These are phyloP conservation scores for Trichoderma breve DNA, from an alignment of 2,329 filamentous ascomycete species.

Conservation along the genomic window DNA sequence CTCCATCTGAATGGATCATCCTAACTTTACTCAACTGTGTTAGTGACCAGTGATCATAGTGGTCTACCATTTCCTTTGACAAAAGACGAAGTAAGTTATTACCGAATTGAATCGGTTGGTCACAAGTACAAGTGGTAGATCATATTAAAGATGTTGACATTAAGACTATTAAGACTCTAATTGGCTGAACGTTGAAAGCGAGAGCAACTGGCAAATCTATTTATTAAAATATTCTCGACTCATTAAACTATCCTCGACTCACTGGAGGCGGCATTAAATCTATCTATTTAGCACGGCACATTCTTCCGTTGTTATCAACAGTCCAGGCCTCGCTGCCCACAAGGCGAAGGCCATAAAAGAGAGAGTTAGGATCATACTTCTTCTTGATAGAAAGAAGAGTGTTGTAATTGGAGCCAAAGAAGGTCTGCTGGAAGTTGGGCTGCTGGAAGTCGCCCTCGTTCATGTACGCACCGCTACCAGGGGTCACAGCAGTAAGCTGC, in stretches of 20 bases:
- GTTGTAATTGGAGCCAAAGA: conserved; percentile 48
- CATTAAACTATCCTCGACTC: not conserved
- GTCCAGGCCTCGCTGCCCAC: conserved; percentile 53
- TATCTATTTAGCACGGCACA: conserved; percentile 15
- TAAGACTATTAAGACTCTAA: not conserved
- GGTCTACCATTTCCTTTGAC: not conserved
- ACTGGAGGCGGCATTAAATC: not conserved
- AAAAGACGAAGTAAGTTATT: not conserved
- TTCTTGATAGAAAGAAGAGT: conserved; percentile 46
- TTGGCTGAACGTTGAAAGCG: not conserved
- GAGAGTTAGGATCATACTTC: conserved; percentile 43
- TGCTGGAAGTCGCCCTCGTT: conserved; percentile 53
- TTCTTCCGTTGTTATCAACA: conserved; percentile 30
- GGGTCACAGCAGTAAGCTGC: conserved; percentile 30
- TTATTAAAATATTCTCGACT: not conserved
- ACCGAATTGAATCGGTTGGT: not conserved
- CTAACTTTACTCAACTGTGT: not conserved
- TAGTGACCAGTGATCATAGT: not conserved
- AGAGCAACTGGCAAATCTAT: not conserved
- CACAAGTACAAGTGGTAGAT: not conserved
- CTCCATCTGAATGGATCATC: not conserved
- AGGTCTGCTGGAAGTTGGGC: conserved; percentile 43
- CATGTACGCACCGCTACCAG: conserved; percentile 45
- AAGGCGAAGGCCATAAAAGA: conserved; percentile 49
- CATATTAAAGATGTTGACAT: not conserved